Percentiles rank a stretch among this genome's conserved stretches.
Evolutionary conservation across 345 rosid genomes (phyloP).

Genomic region (Mercurialis annua): DNA sequence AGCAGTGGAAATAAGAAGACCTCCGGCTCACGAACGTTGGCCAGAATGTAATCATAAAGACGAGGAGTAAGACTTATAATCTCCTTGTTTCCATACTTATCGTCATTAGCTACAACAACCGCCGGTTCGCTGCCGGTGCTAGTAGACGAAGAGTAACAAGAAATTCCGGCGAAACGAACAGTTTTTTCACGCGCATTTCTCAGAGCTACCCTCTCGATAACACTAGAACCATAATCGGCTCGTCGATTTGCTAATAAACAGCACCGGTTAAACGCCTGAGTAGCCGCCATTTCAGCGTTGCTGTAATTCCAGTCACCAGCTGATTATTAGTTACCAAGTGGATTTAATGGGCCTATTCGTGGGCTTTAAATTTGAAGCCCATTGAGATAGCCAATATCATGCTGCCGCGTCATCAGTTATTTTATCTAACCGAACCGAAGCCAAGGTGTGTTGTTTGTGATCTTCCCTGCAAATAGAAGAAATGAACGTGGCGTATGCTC

Average conservation of each 20-base stretch:
- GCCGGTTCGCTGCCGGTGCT: constrained; percentile 13
- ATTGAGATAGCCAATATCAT: too few species aligned
- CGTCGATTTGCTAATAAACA: neutral
- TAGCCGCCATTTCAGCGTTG: constrained; percentile 18
- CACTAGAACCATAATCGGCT: neutral
- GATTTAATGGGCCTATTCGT: too few species aligned
- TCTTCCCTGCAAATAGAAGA: neutral
- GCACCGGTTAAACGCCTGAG: constrained; percentile 10
- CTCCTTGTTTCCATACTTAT: constrained; percentile 71
- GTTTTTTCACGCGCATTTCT: neutral
- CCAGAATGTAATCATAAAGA: constrained; percentile 72
- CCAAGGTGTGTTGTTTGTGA: too few species aligned
- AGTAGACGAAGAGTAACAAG: constrained; percentile 22
- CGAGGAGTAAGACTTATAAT: constrained; percentile 73
- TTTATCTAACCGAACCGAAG: too few species aligned
- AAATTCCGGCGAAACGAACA: neutral
- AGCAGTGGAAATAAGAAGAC: constrained; percentile 23
- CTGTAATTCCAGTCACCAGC: neutral
- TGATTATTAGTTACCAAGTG: too few species aligned
- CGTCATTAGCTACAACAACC: constrained; percentile 55
- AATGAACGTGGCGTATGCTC: constrained; percentile 45
- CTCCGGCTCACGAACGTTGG: constrained; percentile 80
- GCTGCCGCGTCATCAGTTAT: too few species aligned
- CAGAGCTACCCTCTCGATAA: neutral
- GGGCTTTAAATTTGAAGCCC: too few species aligned